Percentiles rank a stretch among this genome's conserved stretches.
phyloP scores from a whole-genome alignment of 208 protist genomes.

The Vickermania spadyakhi region DNA sequence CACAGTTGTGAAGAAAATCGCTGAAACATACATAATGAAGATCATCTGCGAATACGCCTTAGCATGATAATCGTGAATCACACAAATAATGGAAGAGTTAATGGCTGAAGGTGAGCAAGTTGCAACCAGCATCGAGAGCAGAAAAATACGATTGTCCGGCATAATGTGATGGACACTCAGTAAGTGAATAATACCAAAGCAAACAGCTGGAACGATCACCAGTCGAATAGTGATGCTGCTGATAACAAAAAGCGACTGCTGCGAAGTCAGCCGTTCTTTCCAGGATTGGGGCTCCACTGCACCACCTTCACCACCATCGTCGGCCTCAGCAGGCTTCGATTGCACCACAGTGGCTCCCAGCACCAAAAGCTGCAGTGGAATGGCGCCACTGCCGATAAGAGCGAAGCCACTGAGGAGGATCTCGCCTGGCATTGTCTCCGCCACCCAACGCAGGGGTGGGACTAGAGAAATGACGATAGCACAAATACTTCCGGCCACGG shows the following conservation, averaged over 20 bases:
- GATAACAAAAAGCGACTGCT: not conserved
- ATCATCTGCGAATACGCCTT: conserved; percentile 12
- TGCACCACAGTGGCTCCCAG: conserved; percentile 33
- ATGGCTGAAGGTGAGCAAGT: conserved; percentile 18
- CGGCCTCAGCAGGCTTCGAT: conserved; percentile 4
- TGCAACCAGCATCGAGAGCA: conserved; percentile 10
- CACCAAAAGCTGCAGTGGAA: conserved; percentile 58
- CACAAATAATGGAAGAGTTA: conserved; percentile 16
- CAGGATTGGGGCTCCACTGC: not conserved
- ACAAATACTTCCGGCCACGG: conserved; percentile 32
- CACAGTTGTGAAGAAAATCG: conserved; percentile 8
- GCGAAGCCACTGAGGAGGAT: conserved; percentile 40
- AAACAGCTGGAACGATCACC: conserved; percentile 15
- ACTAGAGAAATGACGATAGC: conserved; percentile 51
- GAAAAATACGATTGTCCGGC: conserved; percentile 5
- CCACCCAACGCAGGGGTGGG: conserved; percentile 55
- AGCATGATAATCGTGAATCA: conserved; percentile 12
- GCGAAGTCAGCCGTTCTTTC: not conserved
- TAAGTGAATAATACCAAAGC: conserved; percentile 19
- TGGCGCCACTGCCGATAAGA: conserved; percentile 36
- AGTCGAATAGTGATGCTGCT: conserved; percentile 1
- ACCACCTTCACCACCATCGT: conserved; percentile 1
- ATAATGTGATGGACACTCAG: conserved; percentile 10
- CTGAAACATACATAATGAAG: conserved; percentile 10
- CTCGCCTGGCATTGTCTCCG: conserved; percentile 21